A percentile compares a stretch with the other conserved stretches of the same genome.
Evolutionary conservation across 805 yeast species (phyloP).

Genomic region (Suhomyces emberorum): DNA sequence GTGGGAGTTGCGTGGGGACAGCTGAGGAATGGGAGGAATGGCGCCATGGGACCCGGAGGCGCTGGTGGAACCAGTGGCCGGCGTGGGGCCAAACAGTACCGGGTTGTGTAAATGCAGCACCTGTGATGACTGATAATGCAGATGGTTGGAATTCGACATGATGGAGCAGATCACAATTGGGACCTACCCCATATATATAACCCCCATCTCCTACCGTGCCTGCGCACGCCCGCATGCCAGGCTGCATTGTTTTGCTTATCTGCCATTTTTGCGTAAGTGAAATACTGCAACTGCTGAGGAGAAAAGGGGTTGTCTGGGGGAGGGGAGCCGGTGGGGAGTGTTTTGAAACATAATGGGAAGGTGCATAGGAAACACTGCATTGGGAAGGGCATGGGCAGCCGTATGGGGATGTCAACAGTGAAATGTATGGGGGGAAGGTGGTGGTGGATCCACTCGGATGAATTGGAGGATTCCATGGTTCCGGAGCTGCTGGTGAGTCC

Average conservation of each 20-base stretch:
- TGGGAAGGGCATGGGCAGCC: too few relatives aligned
- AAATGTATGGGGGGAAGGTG: too few relatives aligned
- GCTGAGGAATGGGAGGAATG: neutral
- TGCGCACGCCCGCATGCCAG: slow-evolving; percentile 2
- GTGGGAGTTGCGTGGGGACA: slow-evolving; percentile 3
- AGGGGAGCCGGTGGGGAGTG: slow-evolving; percentile 1
- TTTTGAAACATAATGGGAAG: neutral
- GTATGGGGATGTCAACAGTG: too few relatives aligned
- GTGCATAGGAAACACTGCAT: too few relatives aligned
- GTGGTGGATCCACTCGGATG: too few relatives aligned
- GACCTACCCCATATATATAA: slow-evolving; percentile 1
- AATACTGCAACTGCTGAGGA: too few relatives aligned
- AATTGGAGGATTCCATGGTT: too few relatives aligned
- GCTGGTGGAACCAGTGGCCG: too few relatives aligned
- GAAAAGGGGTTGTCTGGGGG: slow-evolving; percentile 3
- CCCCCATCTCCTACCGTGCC: neutral
- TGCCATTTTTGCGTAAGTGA: too few relatives aligned
- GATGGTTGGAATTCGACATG: slow-evolving; percentile 2
- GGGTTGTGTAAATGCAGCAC: slow-evolving; percentile 3
- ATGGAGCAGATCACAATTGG: neutral
- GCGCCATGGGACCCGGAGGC: too few relatives aligned
- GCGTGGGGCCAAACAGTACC: too few relatives aligned
- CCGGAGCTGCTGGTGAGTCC: too few relatives aligned
- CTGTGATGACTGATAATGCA: slow-evolving; percentile 2
- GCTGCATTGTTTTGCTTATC: slow-evolving; percentile 2